These are phyloP conservation scores for Fusarium incarnatum DNA, from an alignment of 2,329 filamentous ascomycete genomes.

Conservation along the genomic window DNA sequence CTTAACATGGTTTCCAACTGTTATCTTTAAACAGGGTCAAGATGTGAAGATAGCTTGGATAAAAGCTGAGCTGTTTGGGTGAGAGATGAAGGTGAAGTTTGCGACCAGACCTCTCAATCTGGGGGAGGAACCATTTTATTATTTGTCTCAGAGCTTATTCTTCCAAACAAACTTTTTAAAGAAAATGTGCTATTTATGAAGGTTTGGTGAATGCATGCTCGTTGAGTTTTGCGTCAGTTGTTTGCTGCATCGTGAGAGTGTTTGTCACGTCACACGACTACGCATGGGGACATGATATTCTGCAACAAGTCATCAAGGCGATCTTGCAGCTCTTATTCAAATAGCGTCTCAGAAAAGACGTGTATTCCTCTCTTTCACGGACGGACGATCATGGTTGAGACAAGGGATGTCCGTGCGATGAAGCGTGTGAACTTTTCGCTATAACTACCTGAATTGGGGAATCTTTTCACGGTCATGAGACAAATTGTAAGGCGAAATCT, in stretches of 20 bases:
- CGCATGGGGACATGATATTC: not conserved
- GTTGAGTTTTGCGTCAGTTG: conserved; percentile 1
- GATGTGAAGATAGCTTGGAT: not conserved
- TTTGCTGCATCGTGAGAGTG: conserved; percentile 3
- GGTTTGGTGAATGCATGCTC: not conserved
- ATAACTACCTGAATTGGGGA: not conserved
- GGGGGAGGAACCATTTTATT: not conserved
- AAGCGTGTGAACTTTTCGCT: not conserved
- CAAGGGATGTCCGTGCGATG: not conserved
- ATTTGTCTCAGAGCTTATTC: not conserved
- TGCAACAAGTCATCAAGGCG: not conserved
- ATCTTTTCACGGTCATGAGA: not conserved
- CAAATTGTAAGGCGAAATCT: not conserved
- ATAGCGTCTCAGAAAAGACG: too few relatives aligned
- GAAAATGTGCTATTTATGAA: not conserved
- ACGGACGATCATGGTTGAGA: not conserved
- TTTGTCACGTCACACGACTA: conserved; percentile 13
- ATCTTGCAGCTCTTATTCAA: not conserved
- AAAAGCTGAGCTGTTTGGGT: not conserved
- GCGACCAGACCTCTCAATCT: not conserved
- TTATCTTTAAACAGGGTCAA: not conserved
- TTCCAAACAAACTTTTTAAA: not conserved
- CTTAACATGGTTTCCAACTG: conserved; percentile 5
- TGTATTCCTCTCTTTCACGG: not conserved
- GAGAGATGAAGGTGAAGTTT: not conserved